Conservation (phyloP, 2,329 filamentous ascomycete genomes). For the Pseudocercospora eumusae region DNA sequence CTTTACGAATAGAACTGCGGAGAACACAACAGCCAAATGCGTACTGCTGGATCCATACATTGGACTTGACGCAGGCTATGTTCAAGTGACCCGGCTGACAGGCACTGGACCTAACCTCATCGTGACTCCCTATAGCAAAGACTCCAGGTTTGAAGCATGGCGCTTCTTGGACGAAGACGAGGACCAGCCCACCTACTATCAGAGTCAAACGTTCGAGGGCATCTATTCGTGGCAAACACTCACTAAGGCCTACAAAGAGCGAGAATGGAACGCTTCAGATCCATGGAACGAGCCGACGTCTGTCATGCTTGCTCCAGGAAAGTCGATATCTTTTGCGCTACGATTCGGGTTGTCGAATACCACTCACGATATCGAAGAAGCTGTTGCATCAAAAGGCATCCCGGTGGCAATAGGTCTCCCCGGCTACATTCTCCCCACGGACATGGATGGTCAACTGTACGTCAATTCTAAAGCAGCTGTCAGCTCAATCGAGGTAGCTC, state of each 20-base stretch:
- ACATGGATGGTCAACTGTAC: conserved; percentile 50
- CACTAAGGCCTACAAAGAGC: conserved; percentile 57
- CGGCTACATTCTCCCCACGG: conserved; percentile 56
- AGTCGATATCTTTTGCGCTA: conserved; percentile 53
- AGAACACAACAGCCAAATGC: conserved; percentile 54
- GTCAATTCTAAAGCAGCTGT: conserved; percentile 48
- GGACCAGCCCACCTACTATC: conserved; percentile 41
- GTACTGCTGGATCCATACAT: conserved; percentile 62
- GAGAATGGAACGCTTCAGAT: conserved; percentile 53
- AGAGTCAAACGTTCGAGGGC: conserved; percentile 60
- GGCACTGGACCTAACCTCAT: conserved; percentile 58
- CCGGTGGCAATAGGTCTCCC: conserved; percentile 57
- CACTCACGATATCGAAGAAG: conserved; percentile 52
- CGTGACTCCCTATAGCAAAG: conserved; percentile 55
- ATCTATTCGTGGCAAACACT: conserved; percentile 63
- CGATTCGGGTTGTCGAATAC: conserved; percentile 53
- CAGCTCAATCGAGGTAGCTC: conserved; percentile 44
- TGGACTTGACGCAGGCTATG: conserved; percentile 60
- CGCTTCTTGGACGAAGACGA: conserved; percentile 51
- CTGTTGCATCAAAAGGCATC: conserved; percentile 47
- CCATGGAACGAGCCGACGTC: conserved; percentile 61
- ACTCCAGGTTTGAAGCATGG: conserved; percentile 58
- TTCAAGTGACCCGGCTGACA: conserved; percentile 55
- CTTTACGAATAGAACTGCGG: conserved; percentile 54
- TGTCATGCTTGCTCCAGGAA: conserved; percentile 47